Conservation (phyloP, 768 basidiomycete species). For the Macrolepiota fuliginosa region DNA sequence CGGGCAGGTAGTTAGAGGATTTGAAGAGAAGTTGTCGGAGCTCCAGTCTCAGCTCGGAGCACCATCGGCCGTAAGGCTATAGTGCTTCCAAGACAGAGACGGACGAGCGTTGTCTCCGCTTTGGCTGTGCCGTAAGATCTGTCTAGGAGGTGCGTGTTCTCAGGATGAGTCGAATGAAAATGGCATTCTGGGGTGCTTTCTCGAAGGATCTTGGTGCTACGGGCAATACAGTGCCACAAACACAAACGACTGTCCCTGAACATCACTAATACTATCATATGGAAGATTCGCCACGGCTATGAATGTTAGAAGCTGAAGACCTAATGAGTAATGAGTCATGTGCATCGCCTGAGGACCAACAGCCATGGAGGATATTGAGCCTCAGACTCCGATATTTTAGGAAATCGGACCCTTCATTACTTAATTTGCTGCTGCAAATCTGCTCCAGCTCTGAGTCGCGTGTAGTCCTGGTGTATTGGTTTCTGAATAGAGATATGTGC, state of each 20-base stretch:
- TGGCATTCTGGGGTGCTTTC: too few relatives aligned
- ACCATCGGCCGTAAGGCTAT: background rate
- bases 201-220: too few relatives aligned
- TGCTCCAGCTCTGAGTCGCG: too few relatives aligned
- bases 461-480: too few relatives aligned
- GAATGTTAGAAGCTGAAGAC: background rate
- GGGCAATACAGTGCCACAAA: too few relatives aligned
- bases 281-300: background rate
- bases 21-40: background rate
- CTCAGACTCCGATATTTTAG: background rate
- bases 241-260: too few relatives aligned
- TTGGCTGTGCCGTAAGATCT: background rate
- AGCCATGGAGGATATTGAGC: background rate
- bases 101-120: background rate
- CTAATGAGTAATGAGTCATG: background rate
- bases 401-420: background rate
- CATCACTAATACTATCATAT: too few relatives aligned
- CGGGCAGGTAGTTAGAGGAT: background rate
- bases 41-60: background rate
- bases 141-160: background rate
- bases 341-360: background rate
- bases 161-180: too few relatives aligned
- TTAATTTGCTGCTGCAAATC: too few relatives aligned
- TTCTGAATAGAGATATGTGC: too few relatives aligned
- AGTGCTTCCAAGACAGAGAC: background rate